Base-by-base conservation (phyloP, 768 basidiomycete species). In the Leccinellum albellum region DNA sequence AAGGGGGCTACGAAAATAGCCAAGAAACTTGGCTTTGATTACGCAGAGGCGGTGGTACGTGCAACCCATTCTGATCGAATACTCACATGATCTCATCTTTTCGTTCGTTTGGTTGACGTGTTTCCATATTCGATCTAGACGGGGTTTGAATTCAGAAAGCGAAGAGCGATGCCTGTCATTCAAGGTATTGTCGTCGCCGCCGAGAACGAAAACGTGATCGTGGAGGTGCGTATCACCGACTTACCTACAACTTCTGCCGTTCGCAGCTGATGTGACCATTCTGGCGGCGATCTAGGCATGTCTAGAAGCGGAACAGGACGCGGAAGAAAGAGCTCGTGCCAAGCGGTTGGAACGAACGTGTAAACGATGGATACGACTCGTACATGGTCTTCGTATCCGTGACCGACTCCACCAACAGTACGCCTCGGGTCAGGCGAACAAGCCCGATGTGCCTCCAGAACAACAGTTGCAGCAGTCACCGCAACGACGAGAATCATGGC, bases 131-230 rank as follows among this genome's bases (percentile, higher is more conserved):
- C 51, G 47, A 56, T 57, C 17, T 64, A 98, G 95, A 93, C 87
- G 56, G 90, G 94, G 14, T 99, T 98, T 70, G 96, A 98, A 72
- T 99, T 98, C 76, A 92, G 86, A 68, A 94, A 95, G 70, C 87
- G 91, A 31, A 82, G 88, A 51, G 96, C 97, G 0, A 83, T 84
- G 57, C 96, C 96, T 4, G 77, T 92, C 57, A 75, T 96, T 31
- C 82, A 86, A 53, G 96, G 96, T 12, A 80, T 99, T 3, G 94
- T 98, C 26, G 79, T 93, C 26, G 91, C 95, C 15, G 78, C 78
- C 37, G 94, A 95, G 70, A 83, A 91, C 61, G 89, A 93, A 68
- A 75, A 77, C 1, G 69, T 79, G 4, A 66, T 98, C 15, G 72
- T 94, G 26, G 91, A 96, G 76, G 95, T 89, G 69, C 51, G 79